Evolutionary conservation across 192 early-diverging fungal genomes (phyloP).

Genomic region (Coemansia sp.): DNA sequence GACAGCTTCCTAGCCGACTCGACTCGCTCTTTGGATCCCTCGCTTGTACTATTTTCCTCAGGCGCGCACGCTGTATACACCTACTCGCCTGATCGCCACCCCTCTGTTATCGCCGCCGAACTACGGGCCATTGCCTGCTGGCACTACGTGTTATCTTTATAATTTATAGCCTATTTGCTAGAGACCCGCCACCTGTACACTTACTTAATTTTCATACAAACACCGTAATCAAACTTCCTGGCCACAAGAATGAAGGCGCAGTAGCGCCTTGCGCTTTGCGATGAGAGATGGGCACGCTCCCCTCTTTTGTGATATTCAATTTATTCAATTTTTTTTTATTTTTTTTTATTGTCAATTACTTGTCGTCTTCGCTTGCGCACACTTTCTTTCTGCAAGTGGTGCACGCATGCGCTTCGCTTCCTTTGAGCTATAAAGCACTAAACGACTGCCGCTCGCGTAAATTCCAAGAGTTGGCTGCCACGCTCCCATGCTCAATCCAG

Average conservation of each 20-base stretch:
- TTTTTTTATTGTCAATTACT: no score
- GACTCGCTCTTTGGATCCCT: background rate
- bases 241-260: no score
- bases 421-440: background rate
- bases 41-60: background rate
- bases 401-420: background rate
- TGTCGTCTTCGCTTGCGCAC: background rate
- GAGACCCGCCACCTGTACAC: background rate
- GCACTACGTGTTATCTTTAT: background rate
- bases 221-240: background rate
- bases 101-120: no score
- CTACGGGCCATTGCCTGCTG: background rate
- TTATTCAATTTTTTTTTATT: background rate
- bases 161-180: constrained; percentile 3
- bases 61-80: no score
- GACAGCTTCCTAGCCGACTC: background rate
- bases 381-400: background rate
- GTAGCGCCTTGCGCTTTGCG: no score
- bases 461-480: background rate
- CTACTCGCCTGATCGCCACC: background rate
- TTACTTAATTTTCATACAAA: background rate
- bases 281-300: background rate
- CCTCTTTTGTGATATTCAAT: background rate
- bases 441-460: background rate
- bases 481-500: background rate